Conservation (phyloP, 2,329 filamentous ascomycete genomes). For the Penicillium italicum region DNA sequence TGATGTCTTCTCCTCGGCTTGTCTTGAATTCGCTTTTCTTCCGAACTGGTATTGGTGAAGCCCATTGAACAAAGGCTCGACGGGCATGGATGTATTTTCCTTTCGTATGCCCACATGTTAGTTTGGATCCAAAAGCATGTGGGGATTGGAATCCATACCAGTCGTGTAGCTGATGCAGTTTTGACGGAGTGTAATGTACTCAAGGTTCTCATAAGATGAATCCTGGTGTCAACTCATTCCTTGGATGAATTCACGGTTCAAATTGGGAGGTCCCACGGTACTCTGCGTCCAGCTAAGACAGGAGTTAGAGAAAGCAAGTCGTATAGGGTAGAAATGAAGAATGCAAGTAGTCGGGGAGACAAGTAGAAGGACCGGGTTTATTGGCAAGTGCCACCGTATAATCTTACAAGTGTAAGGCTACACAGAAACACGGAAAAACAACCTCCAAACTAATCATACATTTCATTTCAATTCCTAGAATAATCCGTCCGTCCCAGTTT, state of each 20-base stretch:
- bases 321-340: neutral
- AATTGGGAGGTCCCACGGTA: neutral
- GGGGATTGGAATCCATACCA: too few relatives aligned
- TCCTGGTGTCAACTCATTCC: too few relatives aligned
- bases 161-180: neutral
- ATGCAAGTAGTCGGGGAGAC: neutral
- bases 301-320: neutral
- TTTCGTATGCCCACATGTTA: too few relatives aligned
- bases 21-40: too few relatives aligned
- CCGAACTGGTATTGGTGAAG: too few relatives aligned
- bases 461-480: conserved; percentile 29
- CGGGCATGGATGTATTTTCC: too few relatives aligned
- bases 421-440: neutral
- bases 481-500: conserved; percentile 20
- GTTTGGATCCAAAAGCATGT: too few relatives aligned
- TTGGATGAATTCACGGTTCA: too few relatives aligned
- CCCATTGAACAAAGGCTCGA: too few relatives aligned
- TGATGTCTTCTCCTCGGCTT: too few relatives aligned
- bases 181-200: neutral
- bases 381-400: neutral
- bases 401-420: neutral
- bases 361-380: neutral
- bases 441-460: conserved; percentile 30
- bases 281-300: neutral
- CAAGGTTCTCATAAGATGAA: too few relatives aligned